Conservation (phyloP, 1,284 basidiomycete species). For the Stereum hirsutum region DNA sequence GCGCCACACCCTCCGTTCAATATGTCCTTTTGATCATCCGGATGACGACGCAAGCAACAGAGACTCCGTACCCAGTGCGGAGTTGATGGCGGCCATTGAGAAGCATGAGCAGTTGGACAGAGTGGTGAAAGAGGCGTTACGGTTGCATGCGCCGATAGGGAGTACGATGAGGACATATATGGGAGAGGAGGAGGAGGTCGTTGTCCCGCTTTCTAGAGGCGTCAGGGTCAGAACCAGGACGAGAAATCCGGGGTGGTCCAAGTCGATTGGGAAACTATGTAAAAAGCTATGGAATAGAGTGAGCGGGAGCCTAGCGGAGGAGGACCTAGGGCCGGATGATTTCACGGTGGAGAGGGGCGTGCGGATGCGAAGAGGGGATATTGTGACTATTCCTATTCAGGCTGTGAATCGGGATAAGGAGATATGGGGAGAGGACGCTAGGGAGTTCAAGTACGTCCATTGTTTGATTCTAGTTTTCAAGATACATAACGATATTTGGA, state of each 20-base stretch:
- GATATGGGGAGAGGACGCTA: slow-evolving; percentile 66
- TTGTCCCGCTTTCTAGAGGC: slow-evolving; percentile 42
- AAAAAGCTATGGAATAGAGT: neutral
- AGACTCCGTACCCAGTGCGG: neutral
- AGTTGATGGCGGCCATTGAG: slow-evolving; percentile 18
- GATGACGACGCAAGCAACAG: slow-evolving; percentile 3
- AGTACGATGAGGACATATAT: slow-evolving; percentile 47
- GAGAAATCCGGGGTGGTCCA: neutral
- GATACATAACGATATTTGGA: too few relatives aligned
- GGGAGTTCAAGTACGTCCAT: slow-evolving; percentile 41
- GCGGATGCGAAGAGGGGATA: slow-evolving; percentile 44
- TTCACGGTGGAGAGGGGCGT: slow-evolving; percentile 28
- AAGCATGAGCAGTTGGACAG: slow-evolving; percentile 46
- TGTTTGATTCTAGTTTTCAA: slow-evolving; percentile 7
- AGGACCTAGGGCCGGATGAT: slow-evolving; percentile 1
- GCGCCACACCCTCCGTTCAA: slow-evolving; percentile 38
- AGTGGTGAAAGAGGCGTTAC: slow-evolving; percentile 56
- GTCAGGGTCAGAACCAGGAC: slow-evolving; percentile 4
- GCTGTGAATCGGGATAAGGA: slow-evolving; percentile 50
- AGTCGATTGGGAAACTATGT: neutral
- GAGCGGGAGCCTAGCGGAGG: neutral
- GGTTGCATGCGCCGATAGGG: slow-evolving; percentile 58
- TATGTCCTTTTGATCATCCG: slow-evolving; percentile 6
- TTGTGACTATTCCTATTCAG: slow-evolving; percentile 52
- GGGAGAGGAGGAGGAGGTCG: slow-evolving; percentile 37